phyloP scores from a whole-genome alignment of 2,329 filamentous ascomycete species.

The Talaromyces sp. region DNA sequence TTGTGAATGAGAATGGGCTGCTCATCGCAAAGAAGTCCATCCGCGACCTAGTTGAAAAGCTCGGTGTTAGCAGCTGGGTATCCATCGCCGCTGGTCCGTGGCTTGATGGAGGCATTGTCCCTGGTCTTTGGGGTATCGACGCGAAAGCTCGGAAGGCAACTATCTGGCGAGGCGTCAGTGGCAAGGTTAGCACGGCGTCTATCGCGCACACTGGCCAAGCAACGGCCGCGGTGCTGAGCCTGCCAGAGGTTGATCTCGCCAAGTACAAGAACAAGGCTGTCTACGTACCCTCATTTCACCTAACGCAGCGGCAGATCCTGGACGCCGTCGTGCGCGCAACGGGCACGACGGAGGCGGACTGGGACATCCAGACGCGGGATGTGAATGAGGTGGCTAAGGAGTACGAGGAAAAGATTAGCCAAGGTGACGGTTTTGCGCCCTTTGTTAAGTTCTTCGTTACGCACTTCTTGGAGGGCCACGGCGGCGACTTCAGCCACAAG shows the following conservation, averaged over 20 bases:
- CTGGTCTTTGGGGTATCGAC: constrained; percentile 49
- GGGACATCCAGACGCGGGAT: constrained; percentile 46
- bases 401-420: background rate
- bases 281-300: background rate
- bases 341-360: constrained; percentile 57
- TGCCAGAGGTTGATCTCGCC: background rate
- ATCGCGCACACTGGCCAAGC: background rate
- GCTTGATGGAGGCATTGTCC: constrained; percentile 52
- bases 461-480: background rate
- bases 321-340: constrained; percentile 58
- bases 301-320: constrained; percentile 38
- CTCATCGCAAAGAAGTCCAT: constrained; percentile 23
- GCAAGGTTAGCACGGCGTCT: constrained; percentile 39
- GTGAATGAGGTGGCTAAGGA: constrained; percentile 5
- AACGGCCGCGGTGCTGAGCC: background rate
- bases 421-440: background rate
- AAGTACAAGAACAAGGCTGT: background rate
- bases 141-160: constrained; percentile 42
- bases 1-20: constrained; percentile 36
- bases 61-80: constrained; percentile 42
- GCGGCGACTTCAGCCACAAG: background rate
- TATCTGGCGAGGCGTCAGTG: constrained; percentile 55
- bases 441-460: constrained; percentile 3
- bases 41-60: constrained; percentile 31
- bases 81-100: constrained; percentile 48